Base-by-base conservation (phyloP, 2,329 filamentous ascomycete genomes). In the Beauveria rudraprayagi region DNA sequence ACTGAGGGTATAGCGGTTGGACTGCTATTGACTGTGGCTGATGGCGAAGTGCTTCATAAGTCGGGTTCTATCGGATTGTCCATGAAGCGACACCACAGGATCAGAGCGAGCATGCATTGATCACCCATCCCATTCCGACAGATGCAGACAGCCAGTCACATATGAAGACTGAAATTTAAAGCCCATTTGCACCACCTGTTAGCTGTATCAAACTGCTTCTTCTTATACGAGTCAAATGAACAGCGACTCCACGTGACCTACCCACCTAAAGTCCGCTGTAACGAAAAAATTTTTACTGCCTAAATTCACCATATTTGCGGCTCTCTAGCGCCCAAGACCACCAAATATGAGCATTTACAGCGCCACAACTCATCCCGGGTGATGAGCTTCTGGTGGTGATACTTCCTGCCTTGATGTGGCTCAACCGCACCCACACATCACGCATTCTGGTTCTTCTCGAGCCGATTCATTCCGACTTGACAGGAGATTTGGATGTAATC, bases 1-100 rank as follows among this genome's bases (percentile, higher is more conserved):
- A 58, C 44, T 50, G 30, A 16, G 19, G 41, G 24, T 57, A 57
- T 57, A 50, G 19, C 55, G 26, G 44, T 3, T 37, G 28, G 14
- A 26, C n/a, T 28, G 30, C 37, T 57, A 57, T 50, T 40, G 30
- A 57, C 55, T n/a, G 40, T 30, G 30, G 55, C 24, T 22, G 8
- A 26, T 14, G 17, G 40, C 37, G n/a, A 24, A 17, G 16, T 43
- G 46, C 28, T 51, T 58, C 34, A 47, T 24, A 43, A 43, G 22
- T 58, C 56, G 56, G 56, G 56, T 58, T 58, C 46, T 51, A 30
- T 58, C 56, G 56, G 56, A 47, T 58, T 43, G 46, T 3, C 3
- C 34, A 40, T 14, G 9, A 19, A 51, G n/a, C 30, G n/a, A 26
- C 19, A 14, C 19, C 14, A 30, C 34, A 41, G 14, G 5, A 51